A percentile compares a stretch with the other conserved stretches of the same genome.
Evolutionary conservation across 2,329 filamentous ascomycete species (phyloP).

Genomic region (Verticillium isaacii): DNA sequence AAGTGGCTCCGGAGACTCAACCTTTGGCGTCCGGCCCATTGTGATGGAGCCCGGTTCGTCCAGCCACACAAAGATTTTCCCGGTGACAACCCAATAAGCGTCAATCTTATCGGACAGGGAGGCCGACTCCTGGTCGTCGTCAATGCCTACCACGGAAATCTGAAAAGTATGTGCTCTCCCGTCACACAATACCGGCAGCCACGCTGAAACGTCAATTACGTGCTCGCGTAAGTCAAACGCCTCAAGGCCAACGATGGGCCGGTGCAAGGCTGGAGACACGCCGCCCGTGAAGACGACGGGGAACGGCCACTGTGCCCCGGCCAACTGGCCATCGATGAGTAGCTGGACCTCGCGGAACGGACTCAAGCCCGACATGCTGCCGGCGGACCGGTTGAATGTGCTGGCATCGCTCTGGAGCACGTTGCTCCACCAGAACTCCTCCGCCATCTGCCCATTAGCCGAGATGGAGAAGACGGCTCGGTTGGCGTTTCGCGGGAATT

Average conservation of each 20-base stretch:
- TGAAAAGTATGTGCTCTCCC: constrained; percentile 61
- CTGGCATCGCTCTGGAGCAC: constrained; percentile 57
- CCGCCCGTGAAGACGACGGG: constrained; percentile 81
- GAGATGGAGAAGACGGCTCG: constrained; percentile 72
- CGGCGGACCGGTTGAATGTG: constrained; percentile 53
- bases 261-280: constrained; percentile 70
- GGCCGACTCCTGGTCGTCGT: constrained; percentile 46
- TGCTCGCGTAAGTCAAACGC: constrained; percentile 75
- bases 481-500: constrained; percentile 61
- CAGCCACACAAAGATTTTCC: constrained; percentile 77
- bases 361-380: constrained; percentile 60
- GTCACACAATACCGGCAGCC: constrained; percentile 65
- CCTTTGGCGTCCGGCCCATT: constrained; percentile 35
- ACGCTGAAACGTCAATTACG: constrained; percentile 78
- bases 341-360: constrained; percentile 77
- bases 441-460: constrained; percentile 68
- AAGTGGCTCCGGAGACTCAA: constrained; percentile 29
- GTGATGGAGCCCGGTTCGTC: constrained; percentile 47
- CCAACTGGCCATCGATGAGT: constrained; percentile 65
- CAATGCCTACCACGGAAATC: constrained; percentile 61
- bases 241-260: constrained; percentile 73
- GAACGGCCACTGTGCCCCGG: constrained; percentile 76
- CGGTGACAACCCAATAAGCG: constrained; percentile 71
- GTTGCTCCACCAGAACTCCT: constrained; percentile 87
- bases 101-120: constrained; percentile 50